Base-by-base conservation (phyloP, 2,329 filamentous ascomycete species). In the Colletotrichum paranaense region DNA sequence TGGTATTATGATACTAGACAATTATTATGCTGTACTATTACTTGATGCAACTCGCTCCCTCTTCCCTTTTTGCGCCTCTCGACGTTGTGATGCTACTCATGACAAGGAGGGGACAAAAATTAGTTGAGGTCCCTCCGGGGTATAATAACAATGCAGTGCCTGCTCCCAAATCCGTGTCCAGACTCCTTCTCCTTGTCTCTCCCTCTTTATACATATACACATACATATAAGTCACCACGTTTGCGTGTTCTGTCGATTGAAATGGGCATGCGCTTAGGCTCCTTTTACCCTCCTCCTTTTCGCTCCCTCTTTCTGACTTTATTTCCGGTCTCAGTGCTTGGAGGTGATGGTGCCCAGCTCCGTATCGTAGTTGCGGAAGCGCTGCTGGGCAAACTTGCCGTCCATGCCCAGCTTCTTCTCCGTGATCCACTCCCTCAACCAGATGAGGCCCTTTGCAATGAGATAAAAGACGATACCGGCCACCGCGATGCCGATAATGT, bases 401-500 rank as follows among this genome's bases (percentile, higher is more conserved):
- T 80, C 78, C 82, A 80, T 83, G 63, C 82, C 80, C 64, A 86
- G 76, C 80, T 84, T 87, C 9, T 74, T 82, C 82, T 89, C 87
- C 1, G 86, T 88, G 24, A 88, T 62, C 81, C 85, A 87, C 57
- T 82, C 78, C 24, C 91, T 84, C 73, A 88, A 63, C 84, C 84
- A 86, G 24, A 92, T 85, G 16, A 89, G 42, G 1, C 81, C 81
- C 84, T 85, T 88, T 14, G 86, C 86, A 22, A 91, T 55, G 32
- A 82, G 78, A 76, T 91, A 92, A 49, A 91, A 81, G 26, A 91
- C 76, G 46, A 88, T 75, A 22, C 87, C 86, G 7, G 83, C 89
- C 0, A 85, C 85, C 3, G 88, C 82, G 60, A 92, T 90, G 8
- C 88, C 88, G 62, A 94, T 82, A 62, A 90, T 88, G 78, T 93